Conservation (phyloP, 495 filamentous ascomycete species). For the Sphaerosporella brunnea region DNA sequence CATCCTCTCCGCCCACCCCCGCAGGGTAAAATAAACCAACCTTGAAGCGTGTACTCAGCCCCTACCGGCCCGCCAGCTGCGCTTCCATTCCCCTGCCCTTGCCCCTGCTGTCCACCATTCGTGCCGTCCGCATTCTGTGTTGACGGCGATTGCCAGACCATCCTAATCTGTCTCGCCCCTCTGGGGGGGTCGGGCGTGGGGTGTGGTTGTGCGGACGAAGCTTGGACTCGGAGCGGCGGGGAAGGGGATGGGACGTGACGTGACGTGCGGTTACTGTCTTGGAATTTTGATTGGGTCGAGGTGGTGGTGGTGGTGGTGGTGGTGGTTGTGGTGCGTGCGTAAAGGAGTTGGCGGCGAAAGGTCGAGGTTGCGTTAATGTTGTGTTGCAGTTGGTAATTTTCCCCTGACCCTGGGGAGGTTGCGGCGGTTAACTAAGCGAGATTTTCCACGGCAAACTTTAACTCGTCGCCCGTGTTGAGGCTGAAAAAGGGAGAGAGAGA, state of each 20-base stretch:
- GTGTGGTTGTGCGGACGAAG: too few relatives aligned
- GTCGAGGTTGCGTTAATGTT: not conserved
- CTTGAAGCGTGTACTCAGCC: constrained; percentile 97
- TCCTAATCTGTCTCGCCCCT: too few relatives aligned
- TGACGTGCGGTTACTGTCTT: too few relatives aligned
- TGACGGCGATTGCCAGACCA: constrained; percentile 27
- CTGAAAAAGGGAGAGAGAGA: too few relatives aligned
- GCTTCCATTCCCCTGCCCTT: constrained; percentile 8
- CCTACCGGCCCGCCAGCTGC: constrained; percentile 29
- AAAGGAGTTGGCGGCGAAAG: not conserved
- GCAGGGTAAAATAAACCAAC: constrained; percentile 30
- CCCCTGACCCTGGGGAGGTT: constrained; percentile 3
- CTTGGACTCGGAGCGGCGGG: too few relatives aligned
- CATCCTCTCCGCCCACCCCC: not conserved
- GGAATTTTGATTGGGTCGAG: not conserved
- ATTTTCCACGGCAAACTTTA: too few relatives aligned
- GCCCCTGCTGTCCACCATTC: constrained; percentile 12
- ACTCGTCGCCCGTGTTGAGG: too few relatives aligned
- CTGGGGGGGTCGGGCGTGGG: too few relatives aligned
- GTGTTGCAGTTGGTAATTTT: not conserved
- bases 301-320: constrained; percentile 25
- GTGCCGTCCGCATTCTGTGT: constrained; percentile 13
- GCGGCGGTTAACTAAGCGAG: constrained; percentile 1
- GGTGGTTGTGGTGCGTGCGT: constrained; percentile 19
- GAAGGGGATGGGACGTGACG: too few relatives aligned